Percentiles rank a stretch among this genome's conserved stretches.
These are phyloP conservation scores for Mycena vulgaris DNA, from an alignment of 768 basidiomycete genomes.

Conservation along the genomic window DNA sequence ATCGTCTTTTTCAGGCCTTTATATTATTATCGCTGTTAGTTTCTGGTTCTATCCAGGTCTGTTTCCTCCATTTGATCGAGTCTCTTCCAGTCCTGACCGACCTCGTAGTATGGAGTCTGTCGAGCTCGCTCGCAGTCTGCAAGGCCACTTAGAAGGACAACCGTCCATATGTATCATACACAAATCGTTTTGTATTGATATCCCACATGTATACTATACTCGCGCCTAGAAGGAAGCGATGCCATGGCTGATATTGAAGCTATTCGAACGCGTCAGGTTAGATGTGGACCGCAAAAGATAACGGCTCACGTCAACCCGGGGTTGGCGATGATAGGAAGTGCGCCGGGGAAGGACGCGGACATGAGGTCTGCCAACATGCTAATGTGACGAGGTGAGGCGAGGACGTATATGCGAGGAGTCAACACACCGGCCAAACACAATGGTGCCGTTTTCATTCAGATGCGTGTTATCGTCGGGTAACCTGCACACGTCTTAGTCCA, in stretches of 20 bases:
- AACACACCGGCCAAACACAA: constrained; percentile 56
- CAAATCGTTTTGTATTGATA: constrained; percentile 27
- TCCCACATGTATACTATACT: constrained; percentile 14
- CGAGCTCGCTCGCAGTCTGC: constrained; percentile 23
- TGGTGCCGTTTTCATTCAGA: constrained; percentile 57
- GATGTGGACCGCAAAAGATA: too few relatives aligned
- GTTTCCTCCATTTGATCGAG: constrained; percentile 6
- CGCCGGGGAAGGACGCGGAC: constrained; percentile 49
- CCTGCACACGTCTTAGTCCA: constrained; percentile 20
- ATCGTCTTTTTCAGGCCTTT: constrained; percentile 63
- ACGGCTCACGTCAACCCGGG: constrained; percentile 44
- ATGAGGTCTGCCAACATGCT: constrained; percentile 60
- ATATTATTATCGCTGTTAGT: constrained; percentile 79
- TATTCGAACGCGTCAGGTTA: neutral
- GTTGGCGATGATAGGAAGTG: constrained; percentile 56
- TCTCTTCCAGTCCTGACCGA: constrained; percentile 42
- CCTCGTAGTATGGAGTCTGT: constrained; percentile 9
- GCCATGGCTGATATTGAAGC: constrained; percentile 55
- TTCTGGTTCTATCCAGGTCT: constrained; percentile 80
- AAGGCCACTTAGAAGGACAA: neutral
- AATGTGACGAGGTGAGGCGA: constrained; percentile 1
- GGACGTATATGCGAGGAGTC: constrained; percentile 25
- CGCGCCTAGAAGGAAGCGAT: constrained; percentile 55
- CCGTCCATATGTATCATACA: neutral
- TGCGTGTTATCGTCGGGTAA: constrained; percentile 57